These are phyloP conservation scores for Naematelia aurantialba DNA, from an alignment of 768 basidiomycete genomes.

Conservation along the genomic window DNA sequence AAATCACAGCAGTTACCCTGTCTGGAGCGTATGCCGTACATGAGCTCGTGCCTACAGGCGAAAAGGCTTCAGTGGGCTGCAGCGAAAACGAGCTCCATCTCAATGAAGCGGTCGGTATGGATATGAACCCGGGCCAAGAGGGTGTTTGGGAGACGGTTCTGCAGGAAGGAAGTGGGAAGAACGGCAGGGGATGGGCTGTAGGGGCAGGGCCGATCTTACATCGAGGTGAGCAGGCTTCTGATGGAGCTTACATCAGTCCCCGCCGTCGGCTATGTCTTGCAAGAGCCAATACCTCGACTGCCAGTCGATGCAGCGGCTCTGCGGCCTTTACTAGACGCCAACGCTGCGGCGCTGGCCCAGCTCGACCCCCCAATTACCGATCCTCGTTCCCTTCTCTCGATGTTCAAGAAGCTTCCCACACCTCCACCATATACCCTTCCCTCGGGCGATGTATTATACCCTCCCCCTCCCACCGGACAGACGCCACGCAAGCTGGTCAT, in stretches of 20 bases:
- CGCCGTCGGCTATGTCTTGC: slow-evolving; percentile 43
- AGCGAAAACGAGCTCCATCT: slow-evolving; percentile 30
- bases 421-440: slow-evolving; percentile 42
- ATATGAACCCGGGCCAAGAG: slow-evolving; percentile 32
- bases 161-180: slow-evolving; percentile 26
- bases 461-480: slow-evolving; percentile 29
- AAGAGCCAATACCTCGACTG: slow-evolving; percentile 39
- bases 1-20: slow-evolving; percentile 30
- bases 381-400: slow-evolving; percentile 40
- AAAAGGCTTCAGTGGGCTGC: slow-evolving; percentile 21
- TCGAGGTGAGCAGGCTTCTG: slow-evolving; percentile 31
- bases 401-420: slow-evolving; percentile 36
- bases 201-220: slow-evolving; percentile 47
- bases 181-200: slow-evolving; percentile 41
- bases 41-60: slow-evolving; percentile 31
- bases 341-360: slow-evolving; percentile 30
- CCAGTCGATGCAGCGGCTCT: slow-evolving; percentile 37
- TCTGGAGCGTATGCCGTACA: slow-evolving; percentile 45
- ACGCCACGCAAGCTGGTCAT: slow-evolving; percentile 42
- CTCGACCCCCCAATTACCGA: slow-evolving; percentile 41
- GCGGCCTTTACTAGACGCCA: slow-evolving; percentile 38
- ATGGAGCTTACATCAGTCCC: slow-evolving; percentile 26
- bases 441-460: slow-evolving; percentile 34
- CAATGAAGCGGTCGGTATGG: slow-evolving; percentile 45
- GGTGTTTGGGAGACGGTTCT: slow-evolving; percentile 43